phyloP scores from a whole-genome alignment of 495 filamentous ascomycete genomes.

The Entonaema liquescens region DNA sequence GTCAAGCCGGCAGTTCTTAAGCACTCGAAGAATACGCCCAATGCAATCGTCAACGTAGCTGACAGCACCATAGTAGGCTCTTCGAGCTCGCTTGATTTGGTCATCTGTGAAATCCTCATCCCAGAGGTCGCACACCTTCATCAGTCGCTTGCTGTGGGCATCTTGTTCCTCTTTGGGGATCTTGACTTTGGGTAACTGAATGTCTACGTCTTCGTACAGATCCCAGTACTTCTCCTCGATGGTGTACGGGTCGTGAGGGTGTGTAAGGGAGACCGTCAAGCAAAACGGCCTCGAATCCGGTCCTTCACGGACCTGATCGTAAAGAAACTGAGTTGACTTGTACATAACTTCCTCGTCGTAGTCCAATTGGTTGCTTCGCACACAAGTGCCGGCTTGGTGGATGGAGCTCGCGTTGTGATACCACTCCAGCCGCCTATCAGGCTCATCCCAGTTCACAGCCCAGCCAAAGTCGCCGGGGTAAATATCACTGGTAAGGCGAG shows the following conservation, averaged over 20 bases:
- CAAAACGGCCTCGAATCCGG: constrained; percentile 77
- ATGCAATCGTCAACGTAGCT: constrained; percentile 90
- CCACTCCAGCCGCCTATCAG: constrained; percentile 84
- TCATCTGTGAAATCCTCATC: constrained; percentile 80
- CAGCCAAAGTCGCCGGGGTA: constrained; percentile 92
- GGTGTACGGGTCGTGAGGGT: constrained; percentile 91
- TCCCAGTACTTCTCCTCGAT: constrained; percentile 92
- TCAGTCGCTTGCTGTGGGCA: constrained; percentile 78
- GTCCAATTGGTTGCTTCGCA: constrained; percentile 91
- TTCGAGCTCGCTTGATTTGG: constrained; percentile 77
- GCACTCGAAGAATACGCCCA: constrained; percentile 75
- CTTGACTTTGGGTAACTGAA: constrained; percentile 74
- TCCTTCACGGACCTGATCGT: constrained; percentile 78
- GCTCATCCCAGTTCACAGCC: constrained; percentile 90
- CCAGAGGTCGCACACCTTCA: constrained; percentile 83
- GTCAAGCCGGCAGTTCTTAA: constrained; percentile 77
- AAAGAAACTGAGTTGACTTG: constrained; percentile 81
- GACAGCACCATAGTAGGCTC: constrained; percentile 88
- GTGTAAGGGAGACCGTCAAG: constrained; percentile 87
- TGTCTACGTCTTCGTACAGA: constrained; percentile 85
- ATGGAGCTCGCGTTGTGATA: constrained; percentile 93
- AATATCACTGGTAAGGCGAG: constrained; percentile 87
- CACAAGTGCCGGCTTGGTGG: constrained; percentile 80
- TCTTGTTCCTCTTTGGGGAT: constrained; percentile 83
- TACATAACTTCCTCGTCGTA: constrained; percentile 95